Evolutionary conservation across 352 stramenopile genomes (phyloP).

Genomic region (Globisporangium sylvaticum): DNA sequence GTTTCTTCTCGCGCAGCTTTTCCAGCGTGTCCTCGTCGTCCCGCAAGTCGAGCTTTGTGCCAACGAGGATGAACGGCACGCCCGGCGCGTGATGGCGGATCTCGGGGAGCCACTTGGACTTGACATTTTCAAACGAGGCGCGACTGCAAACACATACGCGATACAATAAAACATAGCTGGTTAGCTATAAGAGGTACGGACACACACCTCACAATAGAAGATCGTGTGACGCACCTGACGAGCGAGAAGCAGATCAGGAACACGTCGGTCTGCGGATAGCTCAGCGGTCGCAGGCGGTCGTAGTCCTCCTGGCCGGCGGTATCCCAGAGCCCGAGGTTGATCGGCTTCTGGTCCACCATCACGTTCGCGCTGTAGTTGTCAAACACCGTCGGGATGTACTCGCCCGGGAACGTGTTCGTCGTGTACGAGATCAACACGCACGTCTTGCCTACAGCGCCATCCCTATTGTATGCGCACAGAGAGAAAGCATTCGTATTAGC

Average conservation of each 20-base stretch:
- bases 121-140: conserved; percentile 94
- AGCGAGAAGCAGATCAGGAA: conserved; percentile 97
- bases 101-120: conserved; percentile 91
- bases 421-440: conserved; percentile 97
- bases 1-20: conserved; percentile 86
- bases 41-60: conserved; percentile 92
- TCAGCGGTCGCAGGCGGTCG: conserved; percentile 92
- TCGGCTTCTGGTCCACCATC: conserved; percentile 92
- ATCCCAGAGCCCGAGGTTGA: conserved; percentile 97
- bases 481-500: neutral
- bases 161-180: conserved; percentile 4
- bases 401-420: conserved; percentile 94
- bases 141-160: conserved; percentile 33
- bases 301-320: conserved; percentile 97
- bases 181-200: neutral
- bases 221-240: conserved; percentile 47
- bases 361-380: conserved; percentile 93
- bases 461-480: conserved; percentile 43
- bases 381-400: conserved; percentile 97
- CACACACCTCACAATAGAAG: neutral
- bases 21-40: conserved; percentile 89
- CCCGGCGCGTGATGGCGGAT: conserved; percentile 86
- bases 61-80: conserved; percentile 94
- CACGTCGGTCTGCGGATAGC: conserved; percentile 95
- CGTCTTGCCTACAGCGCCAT: conserved; percentile 95